These are phyloP conservation scores for Fusarium transvaalense DNA, from an alignment of 2,329 filamentous ascomycete genomes.

Conservation along the genomic window DNA sequence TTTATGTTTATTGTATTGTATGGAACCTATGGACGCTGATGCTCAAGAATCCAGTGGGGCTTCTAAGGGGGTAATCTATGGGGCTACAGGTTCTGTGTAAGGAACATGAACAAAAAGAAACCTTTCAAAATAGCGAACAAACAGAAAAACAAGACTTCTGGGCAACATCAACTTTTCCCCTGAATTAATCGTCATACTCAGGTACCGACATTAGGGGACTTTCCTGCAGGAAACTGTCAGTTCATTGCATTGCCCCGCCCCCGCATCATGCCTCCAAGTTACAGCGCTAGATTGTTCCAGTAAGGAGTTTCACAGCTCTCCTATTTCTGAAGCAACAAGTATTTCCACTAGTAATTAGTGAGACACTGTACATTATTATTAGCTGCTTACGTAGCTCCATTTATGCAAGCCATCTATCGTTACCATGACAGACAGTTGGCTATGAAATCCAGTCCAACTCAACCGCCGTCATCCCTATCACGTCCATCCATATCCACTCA, in stretches of 20 bases:
- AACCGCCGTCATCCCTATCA: conserved; percentile 6
- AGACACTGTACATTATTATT: conserved; percentile 6
- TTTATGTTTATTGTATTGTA: background rate
- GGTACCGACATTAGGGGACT: conserved; percentile 22
- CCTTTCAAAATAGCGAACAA: background rate
- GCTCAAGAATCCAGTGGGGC: background rate
- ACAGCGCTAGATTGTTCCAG: conserved; percentile 33
- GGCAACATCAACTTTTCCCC: background rate
- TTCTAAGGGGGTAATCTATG: background rate
- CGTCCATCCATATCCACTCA: conserved; percentile 22
- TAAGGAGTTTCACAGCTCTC: conserved; percentile 39
- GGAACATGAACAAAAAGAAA: background rate
- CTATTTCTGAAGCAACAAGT: conserved; percentile 30
- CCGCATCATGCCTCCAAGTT: conserved; percentile 41
- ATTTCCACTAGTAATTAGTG: conserved; percentile 3
- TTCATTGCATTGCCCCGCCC: conserved; percentile 44
- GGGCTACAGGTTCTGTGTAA: background rate
- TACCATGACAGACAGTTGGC: conserved; percentile 21
- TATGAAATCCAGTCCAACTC: conserved; percentile 10
- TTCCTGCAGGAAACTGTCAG: conserved; percentile 7
- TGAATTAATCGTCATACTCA: conserved; percentile 15
- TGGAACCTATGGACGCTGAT: too few species aligned
- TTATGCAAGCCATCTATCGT: conserved; percentile 12
- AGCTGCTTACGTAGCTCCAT: conserved; percentile 37
- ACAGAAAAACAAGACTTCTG: background rate